Base-by-base conservation (phyloP, 2,329 filamentous ascomycete genomes). In the Ophiostoma piceae region DNA sequence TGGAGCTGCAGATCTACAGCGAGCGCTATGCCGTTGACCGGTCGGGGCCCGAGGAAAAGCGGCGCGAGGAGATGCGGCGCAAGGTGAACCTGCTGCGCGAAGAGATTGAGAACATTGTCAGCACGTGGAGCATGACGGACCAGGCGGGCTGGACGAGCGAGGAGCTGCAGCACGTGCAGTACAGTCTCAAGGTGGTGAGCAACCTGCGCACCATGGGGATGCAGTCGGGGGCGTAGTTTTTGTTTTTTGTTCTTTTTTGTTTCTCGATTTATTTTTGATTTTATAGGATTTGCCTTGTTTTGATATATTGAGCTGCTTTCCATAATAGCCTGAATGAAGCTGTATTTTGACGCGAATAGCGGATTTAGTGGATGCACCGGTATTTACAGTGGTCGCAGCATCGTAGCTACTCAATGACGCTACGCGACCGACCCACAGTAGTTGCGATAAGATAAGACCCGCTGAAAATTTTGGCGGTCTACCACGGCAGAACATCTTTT, bases 391-490 rank as follows among this genome's bases (percentile, higher is more conserved):
- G 19, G 51, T 57, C 51, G 51, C 22, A 57, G 19, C 22, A 29
- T 35, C 9, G 26, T 9, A 29, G 16, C n/a, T 4, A 57, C 8
- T n/a, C 12, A n/a, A 19, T 47, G 7, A 47, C 19, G 43, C 43
- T 47, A 26, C 26, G 51, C 22, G 22, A 12, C 12, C 12, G 51
- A 29, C 12, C 57, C 29, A 29, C 6, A 62, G 2, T 29, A 26
- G 9, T 26, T 62, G 7, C 64, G 71, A 72, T 72, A 71, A 70
- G 67, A 69, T 62, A 66, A 65, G 32, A 14, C 16, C 16, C 26
- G 19, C 19, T 57, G 70, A 70, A 71, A 73, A 68, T 41, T 65
- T 62, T 69, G 66, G 72, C 72, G 72, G 72, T 73, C 47, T 11
- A 19, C 14, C 1, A 12, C 66, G 70, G 68, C 70, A 71, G 66